Evolutionary conservation across 768 basidiomycete genomes (phyloP).

Genomic region (Brasilioporus rufonigricans): DNA sequence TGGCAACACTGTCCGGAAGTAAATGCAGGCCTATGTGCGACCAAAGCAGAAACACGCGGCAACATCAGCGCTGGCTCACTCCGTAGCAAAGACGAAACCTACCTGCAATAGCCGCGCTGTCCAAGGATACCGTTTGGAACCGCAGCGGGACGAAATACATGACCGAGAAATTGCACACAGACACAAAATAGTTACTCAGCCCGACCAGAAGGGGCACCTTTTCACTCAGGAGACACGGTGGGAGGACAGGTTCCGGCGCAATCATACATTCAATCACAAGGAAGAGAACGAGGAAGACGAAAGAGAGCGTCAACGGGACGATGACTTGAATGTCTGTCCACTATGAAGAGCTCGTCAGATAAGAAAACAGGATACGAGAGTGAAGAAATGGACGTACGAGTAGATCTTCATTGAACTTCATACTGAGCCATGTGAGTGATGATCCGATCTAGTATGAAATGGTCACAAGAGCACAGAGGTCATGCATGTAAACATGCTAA

Average conservation of each 20-base stretch:
- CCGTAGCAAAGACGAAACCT: background rate
- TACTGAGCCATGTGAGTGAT: slow-evolving; percentile 68
- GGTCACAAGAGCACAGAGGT: background rate
- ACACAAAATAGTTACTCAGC: slow-evolving; percentile 68
- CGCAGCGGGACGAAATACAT: slow-evolving; percentile 79
- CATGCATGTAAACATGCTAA: background rate
- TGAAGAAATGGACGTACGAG: slow-evolving; percentile 36
- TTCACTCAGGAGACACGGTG: slow-evolving; percentile 60
- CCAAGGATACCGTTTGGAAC: slow-evolving; percentile 76
- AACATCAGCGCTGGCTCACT: background rate
- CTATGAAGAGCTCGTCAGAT: slow-evolving; percentile 31
- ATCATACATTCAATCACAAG: slow-evolving; percentile 58
- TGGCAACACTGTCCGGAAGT: slow-evolving; percentile 48
- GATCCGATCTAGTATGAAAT: slow-evolving; percentile 45
- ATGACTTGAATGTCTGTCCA: slow-evolving; percentile 57
- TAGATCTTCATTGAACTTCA: slow-evolving; percentile 63
- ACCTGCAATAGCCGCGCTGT: slow-evolving; percentile 67
- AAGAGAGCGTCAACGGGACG: slow-evolving; percentile 42
- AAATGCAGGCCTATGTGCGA: slow-evolving; percentile 40
- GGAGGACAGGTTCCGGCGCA: slow-evolving; percentile 67
- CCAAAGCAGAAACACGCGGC: too few relatives aligned
- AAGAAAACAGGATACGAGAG: too few relatives aligned
- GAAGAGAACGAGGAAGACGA: slow-evolving; percentile 50
- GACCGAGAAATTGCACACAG: slow-evolving; percentile 70
- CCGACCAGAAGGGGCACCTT: slow-evolving; percentile 71